Base-by-base conservation (phyloP, 2,329 filamentous ascomycete species). In the Alternaria incomplexa region DNA sequence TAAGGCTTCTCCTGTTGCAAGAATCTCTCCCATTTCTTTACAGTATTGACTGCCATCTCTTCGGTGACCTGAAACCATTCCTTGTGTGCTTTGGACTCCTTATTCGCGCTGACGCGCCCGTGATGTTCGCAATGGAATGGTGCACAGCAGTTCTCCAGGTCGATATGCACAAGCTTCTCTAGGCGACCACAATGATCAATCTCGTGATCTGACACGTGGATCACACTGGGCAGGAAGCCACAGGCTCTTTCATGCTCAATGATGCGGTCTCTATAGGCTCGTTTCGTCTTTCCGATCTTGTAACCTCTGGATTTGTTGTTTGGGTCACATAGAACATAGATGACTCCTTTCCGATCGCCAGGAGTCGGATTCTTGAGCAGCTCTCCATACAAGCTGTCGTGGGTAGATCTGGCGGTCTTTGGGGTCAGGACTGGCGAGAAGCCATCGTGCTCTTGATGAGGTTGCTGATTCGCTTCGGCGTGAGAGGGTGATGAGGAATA, bases 11-110 rank as follows among this genome's bases (percentile, higher is more conserved):
- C 45, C 7, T 23, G n/a, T 3, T 48, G 32, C 57, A 69, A 60
- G 22, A 71, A 71, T 4, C 12, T 10, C 10, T 47, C 59, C 67
- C 67, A 71, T 26, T 58, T 62, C 44, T 65, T n/a, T 5, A 60
- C 61, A 6, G 63, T 66, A 15, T 45, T 3, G 10, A 54, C 26
- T 10, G 61, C 66, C 36, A 62, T 36, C 6, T 57, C 52, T 40
- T 56, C 28, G 10, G 17, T 50, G 6, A 65, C 59, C 2, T 32
- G 17, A 40, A 66, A 69, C 58, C 59, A 69, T 48, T 71, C 68
- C 10, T 26, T 20, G 47, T 70, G 68, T 20, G 7, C 58, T 8
- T 32, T 46, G 2, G 15, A 1, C 36, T 40, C 36, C 36, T 40
- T 40, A n/a, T 17, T 40, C 36, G 15, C 36, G 8, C 2, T 5